These are phyloP conservation scores for Nicotiana rustica DNA, from an alignment of 305 asterid genomes.

Conservation along the genomic window DNA sequence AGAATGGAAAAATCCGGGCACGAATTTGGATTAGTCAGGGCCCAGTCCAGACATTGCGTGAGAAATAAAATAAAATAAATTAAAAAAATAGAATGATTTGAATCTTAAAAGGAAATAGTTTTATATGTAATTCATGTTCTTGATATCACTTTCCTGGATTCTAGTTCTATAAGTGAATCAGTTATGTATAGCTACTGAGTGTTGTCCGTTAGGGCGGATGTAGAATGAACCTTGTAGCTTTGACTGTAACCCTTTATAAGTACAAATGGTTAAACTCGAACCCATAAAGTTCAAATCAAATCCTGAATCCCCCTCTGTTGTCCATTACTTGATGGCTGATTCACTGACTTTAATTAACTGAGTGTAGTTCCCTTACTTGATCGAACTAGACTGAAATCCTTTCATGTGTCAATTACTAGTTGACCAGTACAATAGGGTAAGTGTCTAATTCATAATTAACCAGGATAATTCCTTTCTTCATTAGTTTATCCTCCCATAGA, in stretches of 20 bases:
- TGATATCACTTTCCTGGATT: not conserved
- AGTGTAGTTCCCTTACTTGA: not conserved
- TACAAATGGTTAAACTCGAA: too few relatives aligned
- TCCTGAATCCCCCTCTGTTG: too few relatives aligned
- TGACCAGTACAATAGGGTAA: not conserved
- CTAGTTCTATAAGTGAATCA: not conserved
- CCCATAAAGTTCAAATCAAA: too few relatives aligned
- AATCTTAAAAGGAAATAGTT: not conserved
- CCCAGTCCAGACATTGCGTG: too few relatives aligned
- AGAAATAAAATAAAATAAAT: too few relatives aligned
- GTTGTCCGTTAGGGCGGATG: too few relatives aligned
- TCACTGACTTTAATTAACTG: not conserved
- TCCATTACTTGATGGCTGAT: too few relatives aligned
- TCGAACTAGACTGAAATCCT: slow-evolving; percentile 12
- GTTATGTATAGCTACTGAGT: not conserved
- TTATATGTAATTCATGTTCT: not conserved
- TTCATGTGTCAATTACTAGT: not conserved
- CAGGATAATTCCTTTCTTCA: not conserved
- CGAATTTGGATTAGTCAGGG: too few relatives aligned
- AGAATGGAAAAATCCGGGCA: too few relatives aligned
- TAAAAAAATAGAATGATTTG: not conserved
- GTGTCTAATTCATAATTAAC: not conserved
- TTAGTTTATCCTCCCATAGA: not conserved
- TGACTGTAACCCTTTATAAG: too few relatives aligned
- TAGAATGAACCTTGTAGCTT: too few relatives aligned